These are phyloP conservation scores for Cladorrhinum sp. DNA, from an alignment of 2,329 filamentous ascomycete species.

Conservation along the genomic window DNA sequence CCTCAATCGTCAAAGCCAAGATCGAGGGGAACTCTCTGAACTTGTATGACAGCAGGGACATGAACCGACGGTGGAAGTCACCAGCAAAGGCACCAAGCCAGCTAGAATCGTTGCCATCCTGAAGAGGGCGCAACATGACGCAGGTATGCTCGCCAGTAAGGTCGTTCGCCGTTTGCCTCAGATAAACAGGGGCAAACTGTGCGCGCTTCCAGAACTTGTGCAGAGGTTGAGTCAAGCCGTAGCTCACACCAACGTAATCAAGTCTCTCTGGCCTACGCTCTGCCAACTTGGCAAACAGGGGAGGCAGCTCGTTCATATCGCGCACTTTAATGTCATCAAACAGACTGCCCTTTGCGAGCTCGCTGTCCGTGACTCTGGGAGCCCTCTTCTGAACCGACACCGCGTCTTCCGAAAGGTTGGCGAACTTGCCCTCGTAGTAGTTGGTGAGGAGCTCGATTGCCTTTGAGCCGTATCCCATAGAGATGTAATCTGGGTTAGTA, in stretches of 20 bases:
- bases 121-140: slow-evolving; percentile 88
- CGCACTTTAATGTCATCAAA: slow-evolving; percentile 83
- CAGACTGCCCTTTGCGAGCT: slow-evolving; percentile 72
- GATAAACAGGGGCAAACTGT: slow-evolving; percentile 82
- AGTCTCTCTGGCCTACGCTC: slow-evolving; percentile 77
- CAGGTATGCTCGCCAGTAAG: slow-evolving; percentile 96
- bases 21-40: slow-evolving; percentile 79
- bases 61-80: slow-evolving; percentile 94
- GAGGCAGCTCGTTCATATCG: slow-evolving; percentile 88
- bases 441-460: slow-evolving; percentile 84
- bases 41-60: slow-evolving; percentile 85
- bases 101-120: slow-evolving; percentile 62
- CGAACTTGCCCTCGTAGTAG: slow-evolving; percentile 93
- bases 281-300: slow-evolving; percentile 82
- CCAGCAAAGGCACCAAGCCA: slow-evolving; percentile 90
- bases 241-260: slow-evolving; percentile 94
- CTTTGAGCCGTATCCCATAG: slow-evolving; percentile 90
- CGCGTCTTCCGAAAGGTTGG: slow-evolving; percentile 73
- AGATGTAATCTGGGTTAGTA: slow-evolving; percentile 88
- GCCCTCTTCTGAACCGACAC: slow-evolving; percentile 60
- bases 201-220: slow-evolving; percentile 97
- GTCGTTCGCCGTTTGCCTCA: slow-evolving; percentile 91
- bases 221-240: slow-evolving; percentile 79
- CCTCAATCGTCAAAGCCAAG: slow-evolving; percentile 81
- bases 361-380: slow-evolving; percentile 75